A percentile compares a stretch with the other conserved stretches of the same genome.
Evolutionary conservation across 306 rosid genomes (phyloP).

Genomic region (Cicer arietinum): DNA sequence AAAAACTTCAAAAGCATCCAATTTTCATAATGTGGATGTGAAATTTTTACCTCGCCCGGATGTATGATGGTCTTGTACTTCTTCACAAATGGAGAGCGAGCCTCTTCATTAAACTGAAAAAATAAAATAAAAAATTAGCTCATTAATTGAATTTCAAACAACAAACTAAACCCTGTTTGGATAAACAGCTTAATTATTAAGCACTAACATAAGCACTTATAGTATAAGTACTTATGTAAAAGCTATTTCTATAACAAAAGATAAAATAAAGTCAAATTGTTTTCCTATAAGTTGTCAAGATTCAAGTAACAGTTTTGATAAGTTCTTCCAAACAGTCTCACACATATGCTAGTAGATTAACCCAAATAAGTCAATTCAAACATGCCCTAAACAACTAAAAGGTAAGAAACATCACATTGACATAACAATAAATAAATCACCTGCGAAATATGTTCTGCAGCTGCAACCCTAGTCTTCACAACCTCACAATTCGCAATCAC

Average conservation of each 20-base stretch:
- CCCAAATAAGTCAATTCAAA: no score
- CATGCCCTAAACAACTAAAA: neutral
- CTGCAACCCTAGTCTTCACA: constrained; percentile 98
- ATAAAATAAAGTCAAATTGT: no score
- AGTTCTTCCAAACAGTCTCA: no score
- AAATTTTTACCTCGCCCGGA: constrained; percentile 89
- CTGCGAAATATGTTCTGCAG: constrained; percentile 99
- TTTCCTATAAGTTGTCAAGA: no score
- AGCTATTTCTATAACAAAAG: no score
- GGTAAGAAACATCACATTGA: neutral
- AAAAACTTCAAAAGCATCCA: neutral
- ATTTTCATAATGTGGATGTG: neutral
- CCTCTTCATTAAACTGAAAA: constrained; percentile 95
- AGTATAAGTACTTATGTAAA: no score
- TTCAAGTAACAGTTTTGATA: no score
- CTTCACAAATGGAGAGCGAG: constrained; percentile 99
- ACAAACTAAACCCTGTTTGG: no score
- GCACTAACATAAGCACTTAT: no score
- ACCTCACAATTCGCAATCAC: constrained; percentile 99
- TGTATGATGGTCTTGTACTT: constrained; percentile 99
- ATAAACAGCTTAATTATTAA: no score
- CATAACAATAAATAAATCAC: constrained; percentile 47
- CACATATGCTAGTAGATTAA: no score
- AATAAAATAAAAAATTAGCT: neutral
- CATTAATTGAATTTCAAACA: constrained; percentile 27